These are phyloP conservation scores for Mantamonas sphyraenae DNA, from an alignment of 78 protist species.

Conservation along the genomic window DNA sequence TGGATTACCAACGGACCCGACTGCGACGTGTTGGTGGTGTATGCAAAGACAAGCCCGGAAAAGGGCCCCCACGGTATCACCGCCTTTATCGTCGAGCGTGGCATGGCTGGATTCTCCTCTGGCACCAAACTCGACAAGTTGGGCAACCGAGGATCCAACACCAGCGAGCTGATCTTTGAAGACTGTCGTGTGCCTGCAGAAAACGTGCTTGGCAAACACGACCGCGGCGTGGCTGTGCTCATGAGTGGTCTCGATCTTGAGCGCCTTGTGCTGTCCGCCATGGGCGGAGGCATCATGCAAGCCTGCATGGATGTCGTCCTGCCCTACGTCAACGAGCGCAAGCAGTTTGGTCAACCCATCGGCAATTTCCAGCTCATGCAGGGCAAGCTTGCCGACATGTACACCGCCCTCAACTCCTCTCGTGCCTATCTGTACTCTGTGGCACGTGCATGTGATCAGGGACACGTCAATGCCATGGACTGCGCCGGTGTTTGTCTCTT, in stretches of 20 bases:
- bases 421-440: constrained; percentile 69
- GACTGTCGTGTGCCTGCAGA: constrained; percentile 47
- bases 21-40: constrained; percentile 76
- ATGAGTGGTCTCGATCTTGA: constrained; percentile 88
- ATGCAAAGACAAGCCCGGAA: constrained; percentile 66
- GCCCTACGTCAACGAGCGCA: constrained; percentile 72
- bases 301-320: constrained; percentile 71
- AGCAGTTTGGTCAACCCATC: constrained; percentile 78
- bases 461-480: constrained; percentile 10
- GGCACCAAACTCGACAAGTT: constrained; percentile 86
- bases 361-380: constrained; percentile 81
- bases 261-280: constrained; percentile 79
- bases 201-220: constrained; percentile 62
- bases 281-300: constrained; percentile 56
- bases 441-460: constrained; percentile 53
- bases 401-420: constrained; percentile 47
- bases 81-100: constrained; percentile 63
- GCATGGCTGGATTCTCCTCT: constrained; percentile 71
- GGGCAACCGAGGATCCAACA: constrained; percentile 92
- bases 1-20: constrained; percentile 87
- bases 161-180: constrained; percentile 67
- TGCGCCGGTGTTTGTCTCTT: constrained; percentile 20
- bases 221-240: constrained; percentile 73
- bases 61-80: constrained; percentile 66
- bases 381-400: constrained; percentile 89